Percentiles rank a stretch among this genome's conserved stretches.
Evolutionary conservation across 2,329 filamentous ascomycete genomes (phyloP).

Genomic region (Cordyceps militaris): DNA sequence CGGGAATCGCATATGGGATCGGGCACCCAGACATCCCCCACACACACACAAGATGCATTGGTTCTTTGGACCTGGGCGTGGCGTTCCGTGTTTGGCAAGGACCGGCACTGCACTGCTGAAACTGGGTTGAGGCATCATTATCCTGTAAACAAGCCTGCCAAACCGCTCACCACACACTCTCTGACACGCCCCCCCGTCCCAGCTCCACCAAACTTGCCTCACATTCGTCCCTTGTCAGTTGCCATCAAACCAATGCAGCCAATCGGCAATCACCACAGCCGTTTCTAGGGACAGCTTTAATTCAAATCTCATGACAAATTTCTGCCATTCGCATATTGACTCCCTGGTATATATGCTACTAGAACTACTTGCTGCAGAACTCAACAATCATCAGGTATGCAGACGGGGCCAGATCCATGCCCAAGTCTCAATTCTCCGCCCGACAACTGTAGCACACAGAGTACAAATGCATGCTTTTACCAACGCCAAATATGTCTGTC

Average conservation of each 20-base stretch:
- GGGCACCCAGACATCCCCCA: neutral
- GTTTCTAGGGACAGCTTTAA: neutral
- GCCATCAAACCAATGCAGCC: neutral
- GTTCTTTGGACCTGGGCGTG: too few relatives aligned
- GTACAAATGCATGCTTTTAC: slow-evolving; percentile 7
- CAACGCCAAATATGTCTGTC: slow-evolving; percentile 5
- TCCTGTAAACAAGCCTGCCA: neutral
- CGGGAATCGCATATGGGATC: neutral
- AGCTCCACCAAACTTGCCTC: slow-evolving; percentile 4
- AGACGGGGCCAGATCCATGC: neutral
- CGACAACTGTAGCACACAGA: neutral
- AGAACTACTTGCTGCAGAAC: neutral
- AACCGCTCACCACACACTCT: neutral
- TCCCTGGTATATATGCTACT: neutral
- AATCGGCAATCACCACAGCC: neutral
- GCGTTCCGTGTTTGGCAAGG: neutral
- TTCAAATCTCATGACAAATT: slow-evolving; percentile 5
- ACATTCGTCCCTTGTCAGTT: neutral
- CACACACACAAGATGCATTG: neutral
- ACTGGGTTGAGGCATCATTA: neutral
- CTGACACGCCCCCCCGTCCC: neutral
- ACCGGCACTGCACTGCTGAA: neutral
- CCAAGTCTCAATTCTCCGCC: neutral
- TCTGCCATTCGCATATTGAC: neutral
- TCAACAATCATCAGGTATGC: neutral